Conservation (phyloP, 148 eudicot genomes). For the Spergularia bocconei region DNA sequence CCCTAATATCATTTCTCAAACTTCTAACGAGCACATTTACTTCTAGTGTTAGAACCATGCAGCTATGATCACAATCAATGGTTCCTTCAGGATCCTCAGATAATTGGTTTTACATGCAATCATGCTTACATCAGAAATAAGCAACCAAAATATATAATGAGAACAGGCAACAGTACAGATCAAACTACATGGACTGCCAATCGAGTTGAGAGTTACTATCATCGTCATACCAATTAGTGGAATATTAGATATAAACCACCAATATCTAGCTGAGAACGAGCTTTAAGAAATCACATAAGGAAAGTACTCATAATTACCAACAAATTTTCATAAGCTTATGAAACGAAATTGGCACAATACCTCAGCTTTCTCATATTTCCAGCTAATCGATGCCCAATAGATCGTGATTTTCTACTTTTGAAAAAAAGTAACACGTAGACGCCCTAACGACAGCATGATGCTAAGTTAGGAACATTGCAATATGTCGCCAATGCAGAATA, state of each 20-base stretch:
- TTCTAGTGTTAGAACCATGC: not conserved
- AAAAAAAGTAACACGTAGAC: constrained; percentile 81
- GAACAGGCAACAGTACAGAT: not conserved
- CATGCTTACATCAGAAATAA: not conserved
- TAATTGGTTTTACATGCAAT: not conserved
- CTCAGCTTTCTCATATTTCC: constrained; percentile 82
- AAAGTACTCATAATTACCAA: not conserved
- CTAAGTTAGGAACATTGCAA: constrained; percentile 12
- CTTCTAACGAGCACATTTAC: not conserved
- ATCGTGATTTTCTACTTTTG: constrained; percentile 78
- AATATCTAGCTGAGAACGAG: not conserved
- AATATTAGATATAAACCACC: not conserved
- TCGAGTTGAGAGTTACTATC: not conserved
- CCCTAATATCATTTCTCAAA: not conserved
- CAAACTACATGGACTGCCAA: not conserved
- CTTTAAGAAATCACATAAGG: not conserved
- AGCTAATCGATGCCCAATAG: constrained; percentile 88
- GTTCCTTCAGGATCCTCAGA: not conserved
- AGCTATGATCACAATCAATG: not conserved
- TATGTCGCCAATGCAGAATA: constrained; percentile 3
- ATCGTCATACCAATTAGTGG: not conserved
- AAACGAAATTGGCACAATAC: constrained; percentile 36
- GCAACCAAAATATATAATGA: constrained; percentile 2
- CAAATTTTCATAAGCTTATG: not conserved
- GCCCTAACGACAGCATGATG: constrained; percentile 50